Base-by-base conservation (phyloP, 2,329 filamentous ascomycete genomes). In the Paramyrothecium roridum region DNA sequence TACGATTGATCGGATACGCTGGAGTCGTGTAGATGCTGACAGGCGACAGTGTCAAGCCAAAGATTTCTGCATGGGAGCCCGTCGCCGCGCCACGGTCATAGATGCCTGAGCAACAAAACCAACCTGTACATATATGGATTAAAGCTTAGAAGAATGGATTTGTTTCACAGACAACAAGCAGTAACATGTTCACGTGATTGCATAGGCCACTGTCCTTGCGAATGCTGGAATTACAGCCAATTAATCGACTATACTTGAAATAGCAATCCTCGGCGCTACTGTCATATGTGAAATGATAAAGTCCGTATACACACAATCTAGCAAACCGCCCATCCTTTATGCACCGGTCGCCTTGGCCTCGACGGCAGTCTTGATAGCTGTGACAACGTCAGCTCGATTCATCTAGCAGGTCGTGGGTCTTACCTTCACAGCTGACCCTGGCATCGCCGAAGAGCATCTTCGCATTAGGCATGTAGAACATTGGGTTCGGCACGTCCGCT, bases 401-500 rank as follows among this genome's bases (percentile, higher is more conserved):
- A n/a, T n/a, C 8, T 6, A 8, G 22, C 8, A 16, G 10, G 13
- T 23, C 13, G 17, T 12, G 2, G 17, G 12, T 71, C 83, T 70
- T 66, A 89, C 86, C 89, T 76, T 95, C 90, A 67, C 90, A 93
- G 56, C 87, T 89, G 57, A 84, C 82, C 76, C 91, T 93, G 20
- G 92, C 92, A 75, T 96, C 92, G 23, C 92, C 91, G 73, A 96
- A 96, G 56, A 96, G 71, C 92, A 96, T 96, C 75, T 88, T 90
- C 2, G 91, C 92, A 52, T 88, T 88, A 3, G 89, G 88, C 89
- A 93, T 93, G 73, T 87, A 95, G 73, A 96, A 95, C 90, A 96
- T 93, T 1, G 92, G 91, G 68, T 96, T 96, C 12, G 89, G 89
- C 11, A 96, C 90, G 73, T 96, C 91, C 20, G 92, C 89, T 89